phyloP scores from a whole-genome alignment of 140 eudicot genomes.

The Ambrosia hybrid region DNA sequence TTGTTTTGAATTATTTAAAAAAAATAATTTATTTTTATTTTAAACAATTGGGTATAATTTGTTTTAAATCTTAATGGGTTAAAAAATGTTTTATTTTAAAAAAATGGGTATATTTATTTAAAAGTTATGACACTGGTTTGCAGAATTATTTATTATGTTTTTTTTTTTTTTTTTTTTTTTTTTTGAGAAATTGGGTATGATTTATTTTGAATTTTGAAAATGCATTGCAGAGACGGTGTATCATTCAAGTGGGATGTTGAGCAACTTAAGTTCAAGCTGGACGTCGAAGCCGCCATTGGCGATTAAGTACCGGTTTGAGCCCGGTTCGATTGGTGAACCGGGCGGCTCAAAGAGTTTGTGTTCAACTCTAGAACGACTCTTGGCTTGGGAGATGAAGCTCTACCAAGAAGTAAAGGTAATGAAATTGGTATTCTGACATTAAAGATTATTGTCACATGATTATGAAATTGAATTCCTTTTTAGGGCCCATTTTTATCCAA shows the following conservation, averaged over 20 bases:
- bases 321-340: constrained; percentile 62
- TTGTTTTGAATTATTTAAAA: no score
- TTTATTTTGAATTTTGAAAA: not conserved
- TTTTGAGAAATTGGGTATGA: no score
- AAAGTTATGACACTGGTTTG: no score
- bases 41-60: no score
- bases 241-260: constrained; percentile 91
- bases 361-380: constrained; percentile 81
- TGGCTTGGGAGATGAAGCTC: constrained; percentile 98
- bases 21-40: no score
- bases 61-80: no score
- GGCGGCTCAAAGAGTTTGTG: constrained; percentile 80
- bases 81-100: no score
- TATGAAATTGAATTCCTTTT: constrained; percentile 10
- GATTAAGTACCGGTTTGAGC: constrained; percentile 83
- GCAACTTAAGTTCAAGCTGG: constrained; percentile 94
- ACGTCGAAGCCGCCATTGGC: constrained; percentile 97
- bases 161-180: no score
- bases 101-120: no score
- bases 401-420: constrained; percentile 94
- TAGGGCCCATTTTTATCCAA: constrained; percentile 15
- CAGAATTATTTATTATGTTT: no score
- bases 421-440: not conserved
- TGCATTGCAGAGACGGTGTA: constrained; percentile 72
- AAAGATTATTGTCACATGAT: constrained; percentile 29